Evolutionary conservation across 208 protist genomes (phyloP).

Genomic region (Wallacemonas collosoma): DNA sequence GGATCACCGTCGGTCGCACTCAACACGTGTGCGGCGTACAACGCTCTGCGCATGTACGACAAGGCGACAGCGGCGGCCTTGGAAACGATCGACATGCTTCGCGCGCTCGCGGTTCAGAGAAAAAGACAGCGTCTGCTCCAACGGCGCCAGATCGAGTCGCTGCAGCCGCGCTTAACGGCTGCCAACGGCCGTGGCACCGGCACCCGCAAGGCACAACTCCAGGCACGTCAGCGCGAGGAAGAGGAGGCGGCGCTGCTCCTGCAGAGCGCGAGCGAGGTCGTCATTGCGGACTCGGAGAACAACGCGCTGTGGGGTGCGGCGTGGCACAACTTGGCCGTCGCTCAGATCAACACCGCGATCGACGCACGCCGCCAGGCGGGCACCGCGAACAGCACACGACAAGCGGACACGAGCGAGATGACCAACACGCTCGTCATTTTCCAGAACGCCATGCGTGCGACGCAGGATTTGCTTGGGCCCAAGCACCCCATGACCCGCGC

Average conservation of each 20-base stretch:
- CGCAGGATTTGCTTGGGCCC: slow-evolving; percentile 71
- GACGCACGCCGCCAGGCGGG: slow-evolving; percentile 16
- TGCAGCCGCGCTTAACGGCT: neutral
- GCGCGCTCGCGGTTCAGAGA: slow-evolving; percentile 58
- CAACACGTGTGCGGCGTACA: slow-evolving; percentile 87
- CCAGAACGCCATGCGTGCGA: slow-evolving; percentile 86
- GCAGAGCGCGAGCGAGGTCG: slow-evolving; percentile 36
- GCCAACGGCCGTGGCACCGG: neutral
- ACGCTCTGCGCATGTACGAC: slow-evolving; percentile 83
- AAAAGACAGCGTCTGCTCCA: slow-evolving; percentile 24
- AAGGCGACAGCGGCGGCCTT: slow-evolving; percentile 80
- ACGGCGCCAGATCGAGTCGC: slow-evolving; percentile 11
- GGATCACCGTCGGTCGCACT: slow-evolving; percentile 80
- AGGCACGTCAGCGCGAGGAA: slow-evolving; percentile 18
- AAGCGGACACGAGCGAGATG: slow-evolving; percentile 59
- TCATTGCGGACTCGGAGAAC: slow-evolving; percentile 75
- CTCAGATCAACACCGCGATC: slow-evolving; percentile 80
- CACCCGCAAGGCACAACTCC: neutral
- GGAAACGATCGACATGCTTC: slow-evolving; percentile 90
- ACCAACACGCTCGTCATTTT: slow-evolving; percentile 72
- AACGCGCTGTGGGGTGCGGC: slow-evolving; percentile 83
- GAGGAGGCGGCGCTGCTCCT: slow-evolving; percentile 33
- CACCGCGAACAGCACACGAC: slow-evolving; percentile 25
- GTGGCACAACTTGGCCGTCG: slow-evolving; percentile 88
- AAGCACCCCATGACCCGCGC: slow-evolving; percentile 81